These are phyloP conservation scores for Wickerhamiella brachini DNA, from an alignment of 805 yeast genomes.

Conservation along the genomic window DNA sequence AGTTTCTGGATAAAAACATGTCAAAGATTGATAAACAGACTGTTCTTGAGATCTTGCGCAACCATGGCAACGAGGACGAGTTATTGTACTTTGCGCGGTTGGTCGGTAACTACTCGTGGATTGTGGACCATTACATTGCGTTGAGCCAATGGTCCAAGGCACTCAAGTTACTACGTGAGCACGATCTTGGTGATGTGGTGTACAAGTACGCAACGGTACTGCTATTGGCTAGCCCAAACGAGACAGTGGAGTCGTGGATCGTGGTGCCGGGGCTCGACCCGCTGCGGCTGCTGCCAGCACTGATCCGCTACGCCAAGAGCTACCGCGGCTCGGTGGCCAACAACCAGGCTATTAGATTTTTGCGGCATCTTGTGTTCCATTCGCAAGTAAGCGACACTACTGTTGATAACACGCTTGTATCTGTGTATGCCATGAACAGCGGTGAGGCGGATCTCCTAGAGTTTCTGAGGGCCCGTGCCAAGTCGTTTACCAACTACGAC, in stretches of 20 bases:
- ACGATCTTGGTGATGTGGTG: slow-evolving; percentile 29
- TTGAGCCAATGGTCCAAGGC: slow-evolving; percentile 64
- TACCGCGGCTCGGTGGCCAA: slow-evolving; percentile 28
- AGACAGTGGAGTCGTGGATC: slow-evolving; percentile 71
- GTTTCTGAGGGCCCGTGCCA: slow-evolving; percentile 5
- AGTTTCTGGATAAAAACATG: slow-evolving; percentile 38
- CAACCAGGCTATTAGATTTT: slow-evolving; percentile 55
- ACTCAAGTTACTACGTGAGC: slow-evolving; percentile 34
- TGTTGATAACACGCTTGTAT: slow-evolving; percentile 9
- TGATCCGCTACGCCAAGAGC: slow-evolving; percentile 45
- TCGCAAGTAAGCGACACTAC: neutral
- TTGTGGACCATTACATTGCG: slow-evolving; percentile 55
- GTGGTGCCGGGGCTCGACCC: slow-evolving; percentile 41
- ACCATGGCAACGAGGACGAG: slow-evolving; percentile 52
- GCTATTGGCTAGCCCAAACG: slow-evolving; percentile 50
- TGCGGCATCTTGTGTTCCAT: slow-evolving; percentile 35
- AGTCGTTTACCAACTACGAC: slow-evolving; percentile 45
- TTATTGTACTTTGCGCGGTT: slow-evolving; percentile 54
- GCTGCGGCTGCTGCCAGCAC: slow-evolving; percentile 56
- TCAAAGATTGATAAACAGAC: slow-evolving; percentile 48
- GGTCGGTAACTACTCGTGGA: slow-evolving; percentile 54
- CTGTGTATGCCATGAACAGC: slow-evolving; percentile 1
- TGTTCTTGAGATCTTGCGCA: slow-evolving; percentile 53
- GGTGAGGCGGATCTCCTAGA: slow-evolving; percentile 4
- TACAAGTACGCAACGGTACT: slow-evolving; percentile 60